These are phyloP conservation scores for Amanita pseudoporphyria DNA, from an alignment of 768 basidiomycete species.

Conservation along the genomic window DNA sequence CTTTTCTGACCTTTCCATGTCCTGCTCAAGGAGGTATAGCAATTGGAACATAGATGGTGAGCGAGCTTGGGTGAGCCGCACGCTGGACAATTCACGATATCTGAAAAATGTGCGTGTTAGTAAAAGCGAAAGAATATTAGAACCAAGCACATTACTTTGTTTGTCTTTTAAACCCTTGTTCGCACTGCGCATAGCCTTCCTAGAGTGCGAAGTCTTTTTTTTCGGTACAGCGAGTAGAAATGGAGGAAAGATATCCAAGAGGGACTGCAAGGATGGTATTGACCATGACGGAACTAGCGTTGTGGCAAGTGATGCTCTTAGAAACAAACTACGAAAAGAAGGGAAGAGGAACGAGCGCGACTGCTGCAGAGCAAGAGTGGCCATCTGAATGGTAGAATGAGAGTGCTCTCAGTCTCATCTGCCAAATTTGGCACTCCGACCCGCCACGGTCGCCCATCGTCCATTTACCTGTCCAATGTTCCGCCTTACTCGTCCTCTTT, in stretches of 20 bases:
- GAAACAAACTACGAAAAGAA: slow-evolving; percentile 12
- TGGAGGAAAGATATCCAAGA: slow-evolving; percentile 73
- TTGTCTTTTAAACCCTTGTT: slow-evolving; percentile 96
- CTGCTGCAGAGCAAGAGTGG: slow-evolving; percentile 20
- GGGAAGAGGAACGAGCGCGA: slow-evolving; percentile 10
- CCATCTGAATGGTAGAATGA: slow-evolving; percentile 19
- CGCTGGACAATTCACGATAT: slow-evolving; percentile 84
- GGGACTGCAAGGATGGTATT: slow-evolving; percentile 30
- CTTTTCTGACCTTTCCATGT: slow-evolving; percentile 44
- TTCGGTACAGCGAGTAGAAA: slow-evolving; percentile 92
- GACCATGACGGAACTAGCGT: slow-evolving; percentile 23
- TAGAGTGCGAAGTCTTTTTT: slow-evolving; percentile 85
- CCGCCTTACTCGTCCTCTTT: slow-evolving; percentile 63
- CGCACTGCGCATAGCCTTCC: slow-evolving; percentile 90
- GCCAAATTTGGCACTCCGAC: slow-evolving; percentile 32
- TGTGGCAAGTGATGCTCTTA: slow-evolving; percentile 13
- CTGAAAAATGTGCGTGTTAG: slow-evolving; percentile 29
- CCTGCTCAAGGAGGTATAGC: slow-evolving; percentile 63
- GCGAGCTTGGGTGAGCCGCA: slow-evolving; percentile 85
- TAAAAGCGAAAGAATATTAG: neutral
- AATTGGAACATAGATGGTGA: slow-evolving; percentile 78
- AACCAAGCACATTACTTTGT: slow-evolving; percentile 47
- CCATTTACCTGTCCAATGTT: slow-evolving; percentile 43
- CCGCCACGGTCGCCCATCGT: slow-evolving; percentile 13
- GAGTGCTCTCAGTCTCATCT: slow-evolving; percentile 9